Conservation (phyloP, 495 filamentous ascomycete species). For the Lasiosphaeria hispida region DNA sequence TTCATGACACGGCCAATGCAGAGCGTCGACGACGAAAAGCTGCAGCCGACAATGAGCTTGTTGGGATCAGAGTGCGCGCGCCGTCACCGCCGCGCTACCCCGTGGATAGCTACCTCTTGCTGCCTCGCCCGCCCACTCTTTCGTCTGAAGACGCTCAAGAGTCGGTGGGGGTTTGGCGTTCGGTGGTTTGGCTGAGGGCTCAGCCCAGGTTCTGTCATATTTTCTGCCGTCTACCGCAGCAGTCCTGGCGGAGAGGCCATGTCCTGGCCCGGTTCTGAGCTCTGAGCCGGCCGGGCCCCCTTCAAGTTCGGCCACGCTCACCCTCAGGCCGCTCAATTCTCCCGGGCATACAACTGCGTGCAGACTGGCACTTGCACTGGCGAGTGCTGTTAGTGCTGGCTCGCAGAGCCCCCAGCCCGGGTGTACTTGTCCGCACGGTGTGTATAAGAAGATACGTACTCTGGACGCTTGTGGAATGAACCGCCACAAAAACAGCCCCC, state of each 20-base stretch:
- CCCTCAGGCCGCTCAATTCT: background rate
- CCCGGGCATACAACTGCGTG: conserved; percentile 2
- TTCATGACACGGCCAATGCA: background rate
- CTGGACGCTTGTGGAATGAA: background rate
- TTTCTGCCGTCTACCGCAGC: no score
- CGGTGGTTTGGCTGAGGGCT: no score
- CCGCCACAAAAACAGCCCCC: background rate
- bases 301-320: no score
- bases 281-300: background rate
- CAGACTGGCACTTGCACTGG: background rate
- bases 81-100: conserved; percentile 13
- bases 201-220: no score
- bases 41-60: conserved; percentile 11
- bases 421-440: conserved; percentile 9
- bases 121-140: background rate
- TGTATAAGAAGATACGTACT: conserved; percentile 1
- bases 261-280: background rate
- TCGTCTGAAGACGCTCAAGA: no score
- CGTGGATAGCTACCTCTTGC: conserved; percentile 5
- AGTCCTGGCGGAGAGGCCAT: no score
- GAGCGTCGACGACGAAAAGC: conserved; percentile 6
- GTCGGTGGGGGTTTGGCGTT: no score
- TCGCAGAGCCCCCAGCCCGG: conserved; percentile 5
- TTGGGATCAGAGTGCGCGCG: background rate
- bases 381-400: background rate